A percentile compares a stretch with the other conserved stretches of the same genome.
Evolutionary conservation across 164 flowering plant genomes (phyloP).

Genomic region (Malania oleifera): DNA sequence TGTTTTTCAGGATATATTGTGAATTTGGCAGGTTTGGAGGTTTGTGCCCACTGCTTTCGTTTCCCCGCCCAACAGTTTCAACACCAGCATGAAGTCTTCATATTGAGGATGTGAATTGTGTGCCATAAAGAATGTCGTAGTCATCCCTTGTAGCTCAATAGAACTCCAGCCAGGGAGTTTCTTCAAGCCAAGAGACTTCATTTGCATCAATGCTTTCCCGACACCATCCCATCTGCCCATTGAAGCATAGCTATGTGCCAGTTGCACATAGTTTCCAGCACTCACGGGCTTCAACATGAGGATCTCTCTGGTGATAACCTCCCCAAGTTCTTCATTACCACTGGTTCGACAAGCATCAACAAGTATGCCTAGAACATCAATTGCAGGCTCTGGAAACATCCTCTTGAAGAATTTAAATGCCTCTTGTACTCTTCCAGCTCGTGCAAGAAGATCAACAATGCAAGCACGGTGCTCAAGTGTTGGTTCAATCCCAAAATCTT

Average conservation of each 20-base stretch:
- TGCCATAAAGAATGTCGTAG: slow-evolving; percentile 47
- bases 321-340: slow-evolving; percentile 45
- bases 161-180: slow-evolving; percentile 85
- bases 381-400: slow-evolving; percentile 34
- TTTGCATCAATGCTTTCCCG: slow-evolving; percentile 57
- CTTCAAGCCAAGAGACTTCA: slow-evolving; percentile 64
- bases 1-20: slow-evolving; percentile 4
- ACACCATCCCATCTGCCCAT: slow-evolving; percentile 66
- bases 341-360: slow-evolving; percentile 63
- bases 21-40: slow-evolving; percentile 1
- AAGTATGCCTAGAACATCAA: slow-evolving; percentile 64
- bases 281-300: slow-evolving; percentile 34
- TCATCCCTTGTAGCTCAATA: slow-evolving; percentile 52
- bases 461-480: slow-evolving; percentile 67
- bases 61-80: slow-evolving; percentile 35
- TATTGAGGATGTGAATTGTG: slow-evolving; percentile 57
- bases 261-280: slow-evolving; percentile 70
- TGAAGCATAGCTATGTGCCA: slow-evolving; percentile 71
- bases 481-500: slow-evolving; percentile 50
- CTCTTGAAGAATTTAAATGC: slow-evolving; percentile 52
- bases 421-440: slow-evolving; percentile 70
- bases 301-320: slow-evolving; percentile 45
- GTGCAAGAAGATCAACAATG: slow-evolving; percentile 73
- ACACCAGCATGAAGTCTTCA: slow-evolving; percentile 35
- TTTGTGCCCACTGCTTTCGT: slow-evolving; percentile 18